Evolutionary conservation across 129 eudicot species (phyloP), one percentile per base, ranked within the genome.

Genomic region (Saussurea involucrata): DNA sequence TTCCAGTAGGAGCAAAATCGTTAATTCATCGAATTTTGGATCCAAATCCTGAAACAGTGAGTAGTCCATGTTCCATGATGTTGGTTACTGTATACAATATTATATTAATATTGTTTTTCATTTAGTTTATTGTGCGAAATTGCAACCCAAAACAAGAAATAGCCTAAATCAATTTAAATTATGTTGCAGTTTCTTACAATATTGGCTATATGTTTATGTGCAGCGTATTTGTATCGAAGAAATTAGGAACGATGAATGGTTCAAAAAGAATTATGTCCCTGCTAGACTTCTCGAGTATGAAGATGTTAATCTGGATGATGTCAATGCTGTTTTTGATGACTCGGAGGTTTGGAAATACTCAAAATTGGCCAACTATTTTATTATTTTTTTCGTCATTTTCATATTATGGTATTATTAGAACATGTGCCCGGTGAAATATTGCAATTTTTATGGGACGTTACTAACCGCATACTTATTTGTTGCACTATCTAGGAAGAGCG

Each of bases 281-380:
- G 96, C 83, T 72, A 87, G 83, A 83, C 82, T 88, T 81, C 65
- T 90, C 71, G 97, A 91, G 69, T 85, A 83, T 80, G 99, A 95
- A 92, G 99, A 89, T 77, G 87, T 95, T 74, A 92, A 95, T 82
- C 88, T 95, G 80, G 99, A 95, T 84, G 99, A 95, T 74, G 82
- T 95, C 17, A 89, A 95, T 89, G 99, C 99, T 77, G 97, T 88
- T 76, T 92, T 95, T 78, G 96, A 91, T 86, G 98, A 89, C 78
- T 80, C 92, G 2, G 99, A 95, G 97, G 99, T 91, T 72, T 64
- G 91, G 79, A 60, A 28, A 29, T 71, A 67, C 31, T 34, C 68
- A 24, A 69, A 20, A 33, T 32, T 36, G 40, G 46, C 63, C 69
- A 25, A 36, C 53, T 72, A 13, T 65, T 80, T n/a, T 72, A 29